phyloP scores from a whole-genome alignment of 2,329 filamentous ascomycete species.

The Hypoxylon sp. region DNA sequence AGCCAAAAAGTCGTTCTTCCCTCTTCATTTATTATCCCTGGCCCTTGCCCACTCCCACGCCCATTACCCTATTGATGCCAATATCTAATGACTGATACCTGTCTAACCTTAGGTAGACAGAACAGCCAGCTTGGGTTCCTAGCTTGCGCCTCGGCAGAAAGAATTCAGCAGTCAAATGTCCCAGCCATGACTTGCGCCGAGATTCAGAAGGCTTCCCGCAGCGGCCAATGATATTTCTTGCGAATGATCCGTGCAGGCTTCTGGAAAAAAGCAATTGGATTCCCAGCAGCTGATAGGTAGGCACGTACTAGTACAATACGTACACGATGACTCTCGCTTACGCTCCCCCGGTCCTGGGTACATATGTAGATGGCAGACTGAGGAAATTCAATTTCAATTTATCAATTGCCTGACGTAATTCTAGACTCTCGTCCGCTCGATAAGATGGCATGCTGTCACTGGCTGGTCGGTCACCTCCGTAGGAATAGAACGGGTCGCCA shows the following conservation, averaged over 20 bases:
- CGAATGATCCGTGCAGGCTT: constrained; percentile 13
- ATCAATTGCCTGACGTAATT: constrained; percentile 42
- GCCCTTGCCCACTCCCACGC: constrained; percentile 1
- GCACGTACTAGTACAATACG: no score
- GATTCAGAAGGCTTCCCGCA: not conserved
- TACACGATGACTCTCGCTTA: constrained; percentile 17
- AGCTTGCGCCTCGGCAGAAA: constrained; percentile 8
- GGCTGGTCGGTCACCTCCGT: constrained; percentile 20
- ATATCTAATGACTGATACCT: constrained; percentile 13
- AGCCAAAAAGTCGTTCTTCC: not conserved
- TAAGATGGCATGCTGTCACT: constrained; percentile 40
- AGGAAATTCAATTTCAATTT: constrained; percentile 11
- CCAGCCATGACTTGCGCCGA: constrained; percentile 18
- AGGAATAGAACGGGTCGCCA: no score
- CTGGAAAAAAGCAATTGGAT: constrained; percentile 21
- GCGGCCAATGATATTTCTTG: constrained; percentile 18
- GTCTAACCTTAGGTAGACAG: no score
- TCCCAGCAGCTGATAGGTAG: not conserved
- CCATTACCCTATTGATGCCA: constrained; percentile 1
- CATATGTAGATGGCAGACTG: not conserved
- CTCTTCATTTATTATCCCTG: constrained; percentile 17
- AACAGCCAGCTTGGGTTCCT: not conserved
- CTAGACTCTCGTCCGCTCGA: constrained; percentile 37
- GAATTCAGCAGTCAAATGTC: no score
- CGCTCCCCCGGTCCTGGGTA: constrained; percentile 1